Evolutionary conservation across 306 rosid genomes (phyloP), one percentile per base, ranked within the genome.

Genomic region (Prunus davidiana): DNA sequence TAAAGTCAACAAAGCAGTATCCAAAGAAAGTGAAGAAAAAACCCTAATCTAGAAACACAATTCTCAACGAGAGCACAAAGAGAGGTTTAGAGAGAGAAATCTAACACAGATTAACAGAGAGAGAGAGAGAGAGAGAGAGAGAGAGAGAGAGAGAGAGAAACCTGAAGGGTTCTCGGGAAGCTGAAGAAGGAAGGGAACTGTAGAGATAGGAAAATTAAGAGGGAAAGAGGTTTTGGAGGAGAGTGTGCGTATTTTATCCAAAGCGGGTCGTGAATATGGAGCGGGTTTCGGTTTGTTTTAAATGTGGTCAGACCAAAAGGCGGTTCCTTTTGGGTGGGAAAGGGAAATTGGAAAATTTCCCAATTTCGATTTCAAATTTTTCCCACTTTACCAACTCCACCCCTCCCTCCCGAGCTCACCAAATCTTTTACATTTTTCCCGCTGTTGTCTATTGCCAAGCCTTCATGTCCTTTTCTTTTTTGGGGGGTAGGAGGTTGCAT

Each of bases 251-350:
- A 56, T 28, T 54, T 14, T 63, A 63, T 28, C 45, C 20, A 63
- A 63, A 25, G 12, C 20, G 7, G 75, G 50, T 60, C 32, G 18
- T 25, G 16, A 63, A 28, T 63, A 30, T 6, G 3, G 2, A 15
- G 0, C 41, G n/a, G 12, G 19, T 65, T 12, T 6, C 41, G n/a
- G 20, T 34, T 28, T 51, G 24, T 38, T 60, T 69, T 62, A 67
- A 75, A 69, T 54, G 68, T 19, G 62, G 61, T 25, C 16, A 8
- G 12, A 7, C 15, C 6, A 30, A 52, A 38, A 50, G 79, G 82
- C 82, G 84, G 78, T 64, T 68, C 58, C 1, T 80, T 80, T 80
- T 80, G 54, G 78, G 87, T 80, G 84, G 84, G 87, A 84, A 83
- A 45, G 84, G 84, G 87, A 84, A 83, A 45, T 14, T 34, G 11